Base-by-base conservation (phyloP, 345 rosid species). In the Pistacia integerrima region DNA sequence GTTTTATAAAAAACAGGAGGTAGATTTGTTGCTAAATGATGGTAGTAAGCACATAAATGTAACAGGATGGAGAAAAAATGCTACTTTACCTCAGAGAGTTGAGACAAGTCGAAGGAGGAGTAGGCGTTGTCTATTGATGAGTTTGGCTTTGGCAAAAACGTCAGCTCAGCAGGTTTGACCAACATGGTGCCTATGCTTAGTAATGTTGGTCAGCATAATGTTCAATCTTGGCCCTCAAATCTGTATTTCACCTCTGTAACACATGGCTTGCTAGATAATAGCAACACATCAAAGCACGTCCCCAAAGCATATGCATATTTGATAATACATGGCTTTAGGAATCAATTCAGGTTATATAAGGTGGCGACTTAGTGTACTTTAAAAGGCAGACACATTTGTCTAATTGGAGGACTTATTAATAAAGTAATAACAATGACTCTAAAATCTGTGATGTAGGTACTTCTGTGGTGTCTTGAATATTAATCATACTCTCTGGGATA, bases 21-120 rank as follows among this genome's bases (percentile, higher is more conserved):
- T 95, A 70, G 99, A 95, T 77, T 91, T 95, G 90, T 78, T 95
- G 88, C 87, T 95, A 74, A 95, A 95, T 86, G 99, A 95, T 84
- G 99, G 99, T 76, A 95, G 99, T 75, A 95, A 95, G 93, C 99
- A 95, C 83, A 87, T 90, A 79, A 95, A 95, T 83, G 98, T 88
- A 72, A 85, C 83, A 30, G 97, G 90, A 77, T 95, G 99, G 99
- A 92, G 97, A 89, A 92, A 92, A 79, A 89, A 83, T 88, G 86
- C 87, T 63, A 80, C 83, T 80, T 81, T 92, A 81, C 87, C 98
- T 13, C 90, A 87, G 76, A 92, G 98, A 87, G 99, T 93, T 69
- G 97, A 93, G 75, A 85, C 87, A 76, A 95, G 99, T 82, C 86
- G 99, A 83, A 90, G 99, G 89, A 92, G 98, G 85, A 95, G 98